These are phyloP conservation scores for Pseudocercospora fijiensis DNA, from an alignment of 2,329 filamentous ascomycete species.

Conservation along the genomic window DNA sequence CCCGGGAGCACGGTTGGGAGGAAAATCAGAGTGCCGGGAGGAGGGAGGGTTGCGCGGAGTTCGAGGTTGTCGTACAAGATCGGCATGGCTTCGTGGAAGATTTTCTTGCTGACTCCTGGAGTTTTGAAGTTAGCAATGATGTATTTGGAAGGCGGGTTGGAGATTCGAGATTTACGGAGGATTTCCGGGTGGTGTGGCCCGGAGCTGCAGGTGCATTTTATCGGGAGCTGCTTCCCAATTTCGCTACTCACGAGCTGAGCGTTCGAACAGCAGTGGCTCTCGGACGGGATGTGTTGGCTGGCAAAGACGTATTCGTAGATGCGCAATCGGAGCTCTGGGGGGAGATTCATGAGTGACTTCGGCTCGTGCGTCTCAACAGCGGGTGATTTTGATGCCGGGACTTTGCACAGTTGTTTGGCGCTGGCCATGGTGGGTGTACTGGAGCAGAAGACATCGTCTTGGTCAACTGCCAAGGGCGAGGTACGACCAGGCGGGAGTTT, in stretches of 20 bases:
- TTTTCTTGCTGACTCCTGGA: no score
- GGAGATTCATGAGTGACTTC: not conserved
- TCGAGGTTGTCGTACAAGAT: not conserved
- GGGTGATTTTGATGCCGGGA: not conserved
- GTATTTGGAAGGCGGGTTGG: no score
- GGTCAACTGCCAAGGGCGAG: not conserved
- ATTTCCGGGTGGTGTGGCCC: no score
- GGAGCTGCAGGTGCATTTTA: no score
- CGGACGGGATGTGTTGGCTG: no score
- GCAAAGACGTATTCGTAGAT: no score
- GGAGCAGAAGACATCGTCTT: not conserved
- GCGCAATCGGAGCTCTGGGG: no score
- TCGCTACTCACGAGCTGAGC: no score
- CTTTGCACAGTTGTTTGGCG: not conserved
- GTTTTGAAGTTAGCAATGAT: no score
- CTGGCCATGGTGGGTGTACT: not conserved
- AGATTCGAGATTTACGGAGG: no score
- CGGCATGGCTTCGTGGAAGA: not conserved
- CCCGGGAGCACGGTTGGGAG: not conserved
- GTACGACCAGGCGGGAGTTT: not conserved
- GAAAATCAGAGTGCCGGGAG: not conserved
- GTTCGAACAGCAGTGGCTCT: no score
- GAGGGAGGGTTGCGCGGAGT: not conserved
- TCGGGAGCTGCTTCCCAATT: no score
- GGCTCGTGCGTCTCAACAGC: not conserved